Evolutionary conservation across 495 filamentous ascomycete species (phyloP), one percentile per base, ranked within the genome.

Genomic region (Sphaerosporella brunnea): DNA sequence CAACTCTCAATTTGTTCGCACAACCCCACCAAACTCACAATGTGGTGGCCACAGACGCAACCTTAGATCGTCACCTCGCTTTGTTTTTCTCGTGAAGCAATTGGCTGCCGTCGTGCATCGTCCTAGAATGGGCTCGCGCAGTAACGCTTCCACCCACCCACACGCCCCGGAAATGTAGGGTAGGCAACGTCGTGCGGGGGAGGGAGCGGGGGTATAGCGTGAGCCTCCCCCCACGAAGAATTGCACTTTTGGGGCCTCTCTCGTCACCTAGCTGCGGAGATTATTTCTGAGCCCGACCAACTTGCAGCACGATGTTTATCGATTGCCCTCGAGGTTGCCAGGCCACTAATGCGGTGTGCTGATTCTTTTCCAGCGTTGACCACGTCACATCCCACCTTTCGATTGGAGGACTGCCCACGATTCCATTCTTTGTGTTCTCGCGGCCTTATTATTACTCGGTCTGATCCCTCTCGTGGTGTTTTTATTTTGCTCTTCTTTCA

Each of bases 311-410:
- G 43, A 46, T 46, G 28, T 46, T 34, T 46, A 34, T 34, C 43
- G 43, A 36, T 24, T 46, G 20, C 40, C 25, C 35, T 23, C 28
- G 21, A 28, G 20, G 40, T 21, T 15, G 23, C n/a, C 21, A 16
- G 26, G 26, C 43, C 43, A 28, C 43, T 46, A 46, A 46, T 46
- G 43, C 43, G 43, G 43, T 34, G 26, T 21, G 28, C 30, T 46
- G 43, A 35, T 46, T 34, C 15, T 20, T 34, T 36, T 19, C 36
- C 5, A 15, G 13, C 36, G n/a, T 24, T 46, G 43, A 46, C 43
- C 43, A 46, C 43, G 43, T 46, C 43, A 46, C 43, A 34, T 34
- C 43, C 4, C 25, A 34, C 28, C 43, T 36, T 36, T 23, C 28
- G 10, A 46, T 46, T 46, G 43, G 43, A 46, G 35, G 43, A 46